Conservation (phyloP, 1,284 basidiomycete species). For the Laetiporus sulphureus region DNA sequence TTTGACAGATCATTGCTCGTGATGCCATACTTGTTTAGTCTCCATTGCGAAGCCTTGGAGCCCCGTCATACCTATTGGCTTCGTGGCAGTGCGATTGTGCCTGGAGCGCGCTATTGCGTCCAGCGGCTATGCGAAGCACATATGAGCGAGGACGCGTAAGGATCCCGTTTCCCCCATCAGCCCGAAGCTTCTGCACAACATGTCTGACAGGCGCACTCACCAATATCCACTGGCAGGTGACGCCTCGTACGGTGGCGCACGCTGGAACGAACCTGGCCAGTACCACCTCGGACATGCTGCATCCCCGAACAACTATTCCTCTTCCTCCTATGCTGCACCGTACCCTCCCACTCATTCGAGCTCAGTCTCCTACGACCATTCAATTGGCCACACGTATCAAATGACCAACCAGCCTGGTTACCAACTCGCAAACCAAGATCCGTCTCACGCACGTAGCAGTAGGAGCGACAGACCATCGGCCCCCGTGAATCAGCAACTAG, state of each 20-base stretch:
- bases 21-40: slow-evolving; percentile 18
- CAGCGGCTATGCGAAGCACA: slow-evolving; percentile 23
- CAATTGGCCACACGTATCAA: slow-evolving; percentile 16
- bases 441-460: no score
- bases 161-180: slow-evolving; percentile 17
- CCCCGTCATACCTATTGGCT: slow-evolving; percentile 15
- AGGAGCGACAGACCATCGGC: no score
- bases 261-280: slow-evolving; percentile 22
- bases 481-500: no score
- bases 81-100: slow-evolving; percentile 31
- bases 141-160: slow-evolving; percentile 23
- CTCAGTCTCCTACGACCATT: no score
- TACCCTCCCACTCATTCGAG: no score
- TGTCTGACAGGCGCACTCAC: slow-evolving; percentile 28
- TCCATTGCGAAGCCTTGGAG: slow-evolving; percentile 2
- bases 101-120: slow-evolving; percentile 16
- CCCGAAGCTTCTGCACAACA: slow-evolving; percentile 16
- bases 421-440: slow-evolving; percentile 14
- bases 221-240: slow-evolving; percentile 20
- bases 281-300: slow-evolving; percentile 22
- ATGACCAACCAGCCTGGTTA: slow-evolving; percentile 15
- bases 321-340: slow-evolving; percentile 19
- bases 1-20: slow-evolving; percentile 22
- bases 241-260: slow-evolving; percentile 19
- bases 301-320: slow-evolving; percentile 21